A percentile compares a stretch with the other conserved stretches of the same genome.
Evolutionary conservation across 192 early-diverging fungal species (phyloP).

Genomic region (Podila minutissima): DNA sequence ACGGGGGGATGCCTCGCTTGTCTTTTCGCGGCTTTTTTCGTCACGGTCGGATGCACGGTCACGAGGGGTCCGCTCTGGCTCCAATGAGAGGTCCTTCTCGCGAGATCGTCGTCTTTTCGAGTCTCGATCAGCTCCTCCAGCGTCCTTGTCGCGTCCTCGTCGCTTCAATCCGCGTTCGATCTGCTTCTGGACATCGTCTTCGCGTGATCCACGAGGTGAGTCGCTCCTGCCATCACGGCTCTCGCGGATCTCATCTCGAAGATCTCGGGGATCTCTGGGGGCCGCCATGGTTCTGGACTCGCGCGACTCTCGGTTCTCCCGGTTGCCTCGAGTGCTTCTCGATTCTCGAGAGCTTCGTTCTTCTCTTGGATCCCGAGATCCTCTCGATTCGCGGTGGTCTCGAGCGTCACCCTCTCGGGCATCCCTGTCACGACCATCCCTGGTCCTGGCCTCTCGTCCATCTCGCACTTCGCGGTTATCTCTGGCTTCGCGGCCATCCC

Average conservation of each 20-base stretch:
- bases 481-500: not conserved
- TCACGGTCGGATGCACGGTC: not conserved
- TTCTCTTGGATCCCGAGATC: too few species aligned
- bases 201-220: not conserved
- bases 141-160: not conserved
- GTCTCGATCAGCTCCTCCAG: conserved; percentile 1
- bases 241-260: not conserved
- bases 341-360: too few species aligned
- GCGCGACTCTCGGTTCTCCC: not conserved
- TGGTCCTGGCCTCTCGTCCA: conserved; percentile 5
- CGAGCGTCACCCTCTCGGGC: not conserved
- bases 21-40: not conserved
- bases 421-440: conserved; percentile 11
- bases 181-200: not conserved
- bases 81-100: not conserved
- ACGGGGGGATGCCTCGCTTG: not conserved
- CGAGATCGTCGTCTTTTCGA: conserved; percentile 1
- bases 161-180: not conserved
- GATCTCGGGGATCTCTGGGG: not conserved
- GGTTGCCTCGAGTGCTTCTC: too few species aligned
- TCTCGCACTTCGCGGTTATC: not conserved
- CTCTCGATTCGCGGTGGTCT: not conserved
- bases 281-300: not conserved
- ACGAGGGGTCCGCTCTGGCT: not conserved
- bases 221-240: not conserved